Base-by-base conservation (phyloP, 768 basidiomycete species). In the Jaapia argillacea region DNA sequence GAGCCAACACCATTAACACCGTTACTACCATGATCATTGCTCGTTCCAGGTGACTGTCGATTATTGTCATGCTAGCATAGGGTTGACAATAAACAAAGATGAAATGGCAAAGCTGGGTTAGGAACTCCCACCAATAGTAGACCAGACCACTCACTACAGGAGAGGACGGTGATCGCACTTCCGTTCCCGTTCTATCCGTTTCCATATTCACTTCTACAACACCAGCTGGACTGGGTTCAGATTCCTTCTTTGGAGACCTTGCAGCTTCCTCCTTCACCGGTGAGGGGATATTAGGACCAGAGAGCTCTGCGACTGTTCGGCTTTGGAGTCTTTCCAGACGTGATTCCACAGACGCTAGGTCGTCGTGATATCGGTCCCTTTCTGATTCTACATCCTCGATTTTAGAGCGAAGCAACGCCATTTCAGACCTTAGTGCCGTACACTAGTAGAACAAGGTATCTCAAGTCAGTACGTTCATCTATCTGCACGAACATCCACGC, bases 291-390 rank as follows among this genome's bases (percentile, higher is more conserved):
- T 61, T 54, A 51, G 73, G 70, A 48, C 73, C 58, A n/a, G 67
- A 64, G 27, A 58, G 58, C 28, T 33, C 10, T 10, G 28, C 10
- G 10, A 82, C 72, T 0, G 75, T 71, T 36, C 62, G 62, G 50
- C 81, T 83, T 47, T 65, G 69, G 22, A 73, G 52, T 43, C 84
- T 71, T 48, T 85, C 84, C 31, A 74, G 60, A 20, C 79, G 78
- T 45, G 65, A 77, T 58, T 86, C 79, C 2, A 77, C 71, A 4
- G 62, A 60, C 13, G 71, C 55, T 24, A 86, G 74, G 18, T 72
- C 68, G 27, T 68, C 63, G 45, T 69, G 68, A 48, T 70, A 75
- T 50, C 59, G 60, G 23, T 74, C 69, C 43, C 65, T 71, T 50
- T 74, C 68, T 22, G 60, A 55, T 50, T 76, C 65, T 0, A 64